phyloP scores from a whole-genome alignment of 768 basidiomycete species.

The Mycena crocata region DNA sequence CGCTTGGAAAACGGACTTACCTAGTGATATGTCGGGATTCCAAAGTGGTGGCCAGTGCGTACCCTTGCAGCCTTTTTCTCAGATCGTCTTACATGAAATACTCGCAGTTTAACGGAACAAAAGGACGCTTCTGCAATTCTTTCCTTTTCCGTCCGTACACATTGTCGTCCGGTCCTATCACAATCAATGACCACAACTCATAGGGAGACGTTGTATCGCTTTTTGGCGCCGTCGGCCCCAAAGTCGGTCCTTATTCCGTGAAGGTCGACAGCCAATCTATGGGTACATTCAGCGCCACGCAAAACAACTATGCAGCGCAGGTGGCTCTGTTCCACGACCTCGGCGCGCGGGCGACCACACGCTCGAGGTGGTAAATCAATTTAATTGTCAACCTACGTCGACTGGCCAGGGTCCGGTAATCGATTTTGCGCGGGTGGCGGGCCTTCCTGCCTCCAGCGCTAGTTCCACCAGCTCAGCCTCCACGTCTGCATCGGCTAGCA shows the following conservation, averaged over 20 bases:
- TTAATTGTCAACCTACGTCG: too few species aligned
- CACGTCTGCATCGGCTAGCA: conserved; percentile 10
- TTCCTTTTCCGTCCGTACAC: conserved; percentile 32
- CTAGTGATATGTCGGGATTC: conserved; percentile 39
- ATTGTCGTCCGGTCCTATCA: not conserved
- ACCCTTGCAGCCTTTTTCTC: not conserved
- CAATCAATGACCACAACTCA: not conserved
- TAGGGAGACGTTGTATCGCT: conserved; percentile 43
- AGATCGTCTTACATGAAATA: not conserved
- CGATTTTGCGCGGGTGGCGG: conserved; percentile 18
- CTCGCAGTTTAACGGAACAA: conserved; percentile 30
- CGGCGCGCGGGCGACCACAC: conserved; percentile 35
- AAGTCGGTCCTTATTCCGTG: conserved; percentile 35
- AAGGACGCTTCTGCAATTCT: conserved; percentile 32
- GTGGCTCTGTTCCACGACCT: conserved; percentile 19
- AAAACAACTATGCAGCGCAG: conserved; percentile 25
- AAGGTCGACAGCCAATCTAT: conserved; percentile 37
- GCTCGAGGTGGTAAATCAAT: conserved; percentile 28
- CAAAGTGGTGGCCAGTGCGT: conserved; percentile 46
- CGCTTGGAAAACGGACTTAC: conserved; percentile 41
- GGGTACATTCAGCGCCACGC: conserved; percentile 32
- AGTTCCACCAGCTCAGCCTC: conserved; percentile 4
- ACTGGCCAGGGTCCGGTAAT: conserved; percentile 13
- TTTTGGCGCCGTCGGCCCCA: conserved; percentile 49
- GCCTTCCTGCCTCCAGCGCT: conserved; percentile 9